A percentile compares a stretch with the other conserved stretches of the same genome.
phyloP scores from a whole-genome alignment of 164 flowering plant genomes.

The Magnolia kwangsiensis region DNA sequence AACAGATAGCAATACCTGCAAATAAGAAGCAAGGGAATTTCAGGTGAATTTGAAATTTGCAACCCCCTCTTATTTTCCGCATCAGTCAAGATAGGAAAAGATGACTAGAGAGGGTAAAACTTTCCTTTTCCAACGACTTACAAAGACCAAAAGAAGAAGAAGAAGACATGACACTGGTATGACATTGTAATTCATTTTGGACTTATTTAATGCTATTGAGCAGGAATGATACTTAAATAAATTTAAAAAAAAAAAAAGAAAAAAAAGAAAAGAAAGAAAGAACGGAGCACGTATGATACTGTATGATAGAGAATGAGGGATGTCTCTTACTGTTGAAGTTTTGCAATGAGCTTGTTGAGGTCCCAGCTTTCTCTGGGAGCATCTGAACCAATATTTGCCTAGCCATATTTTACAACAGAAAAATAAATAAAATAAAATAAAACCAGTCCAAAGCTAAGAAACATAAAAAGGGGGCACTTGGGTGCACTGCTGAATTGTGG shows the following conservation, averaged over 20 bases:
- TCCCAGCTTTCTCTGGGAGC: constrained; percentile 91
- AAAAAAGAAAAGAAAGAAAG: no score
- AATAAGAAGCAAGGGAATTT: background rate
- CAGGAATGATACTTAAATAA: no score
- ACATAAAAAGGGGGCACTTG: background rate
- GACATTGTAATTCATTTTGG: background rate
- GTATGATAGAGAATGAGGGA: constrained; percentile 1
- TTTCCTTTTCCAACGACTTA: no score
- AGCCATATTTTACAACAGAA: background rate
- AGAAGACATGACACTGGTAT: background rate
- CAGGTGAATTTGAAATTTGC: background rate
- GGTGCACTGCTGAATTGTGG: background rate
- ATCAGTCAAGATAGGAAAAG: background rate
- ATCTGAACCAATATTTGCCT: constrained; percentile 94
- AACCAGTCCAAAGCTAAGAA: background rate
- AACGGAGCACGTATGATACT: background rate
- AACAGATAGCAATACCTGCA: constrained; percentile 88
- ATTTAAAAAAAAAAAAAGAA: no score
- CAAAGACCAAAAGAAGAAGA: background rate
- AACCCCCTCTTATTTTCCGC: background rate
- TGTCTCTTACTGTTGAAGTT: constrained; percentile 79
- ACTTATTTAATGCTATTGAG: background rate
- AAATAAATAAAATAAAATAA: background rate
- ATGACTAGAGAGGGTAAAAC: background rate
- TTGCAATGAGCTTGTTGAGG: constrained; percentile 82